Evolutionary conservation across 2,329 filamentous ascomycete genomes (phyloP).

Genomic region (Pseudonectria buxi): DNA sequence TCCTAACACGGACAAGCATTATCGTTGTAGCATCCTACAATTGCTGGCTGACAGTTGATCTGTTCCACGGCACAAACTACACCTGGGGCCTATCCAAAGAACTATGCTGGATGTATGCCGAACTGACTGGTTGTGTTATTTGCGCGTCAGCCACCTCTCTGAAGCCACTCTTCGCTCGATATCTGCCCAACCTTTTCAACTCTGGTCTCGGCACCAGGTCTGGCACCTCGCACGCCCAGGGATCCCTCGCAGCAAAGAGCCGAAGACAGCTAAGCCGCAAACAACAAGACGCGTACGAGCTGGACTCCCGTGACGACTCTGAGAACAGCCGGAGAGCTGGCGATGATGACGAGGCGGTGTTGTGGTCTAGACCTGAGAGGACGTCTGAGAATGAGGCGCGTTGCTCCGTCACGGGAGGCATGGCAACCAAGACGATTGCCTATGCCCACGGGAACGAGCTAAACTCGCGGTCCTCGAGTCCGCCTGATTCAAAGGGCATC

Average conservation of each 20-base stretch:
- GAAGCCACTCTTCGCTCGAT: constrained; percentile 15
- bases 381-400: too few species aligned
- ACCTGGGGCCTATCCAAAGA: constrained; percentile 18
- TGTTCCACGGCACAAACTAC: constrained; percentile 13
- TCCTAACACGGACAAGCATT: constrained; percentile 3
- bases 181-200: constrained; percentile 8
- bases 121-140: constrained; percentile 17
- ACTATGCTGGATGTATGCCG: constrained; percentile 20
- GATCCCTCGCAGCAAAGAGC: constrained; percentile 6
- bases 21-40: constrained; percentile 19
- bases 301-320: constrained; percentile 14
- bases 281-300: constrained; percentile 14
- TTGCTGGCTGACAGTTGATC: constrained; percentile 14
- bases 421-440: too few species aligned
- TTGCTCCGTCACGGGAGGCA: too few species aligned
- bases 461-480: too few species aligned
- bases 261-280: constrained; percentile 12
- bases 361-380: constrained; percentile 11
- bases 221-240: constrained; percentile 1
- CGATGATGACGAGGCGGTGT: constrained; percentile 13
- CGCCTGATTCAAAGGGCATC: too few species aligned
- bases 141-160: constrained; percentile 17
- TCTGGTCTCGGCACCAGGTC: constrained; percentile 6
- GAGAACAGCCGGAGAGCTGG: constrained; percentile 10
- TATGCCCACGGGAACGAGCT: too few species aligned